Evolutionary conservation across 73 alveolate genomes (phyloP).

Genomic region (Uronychia binucleata): DNA sequence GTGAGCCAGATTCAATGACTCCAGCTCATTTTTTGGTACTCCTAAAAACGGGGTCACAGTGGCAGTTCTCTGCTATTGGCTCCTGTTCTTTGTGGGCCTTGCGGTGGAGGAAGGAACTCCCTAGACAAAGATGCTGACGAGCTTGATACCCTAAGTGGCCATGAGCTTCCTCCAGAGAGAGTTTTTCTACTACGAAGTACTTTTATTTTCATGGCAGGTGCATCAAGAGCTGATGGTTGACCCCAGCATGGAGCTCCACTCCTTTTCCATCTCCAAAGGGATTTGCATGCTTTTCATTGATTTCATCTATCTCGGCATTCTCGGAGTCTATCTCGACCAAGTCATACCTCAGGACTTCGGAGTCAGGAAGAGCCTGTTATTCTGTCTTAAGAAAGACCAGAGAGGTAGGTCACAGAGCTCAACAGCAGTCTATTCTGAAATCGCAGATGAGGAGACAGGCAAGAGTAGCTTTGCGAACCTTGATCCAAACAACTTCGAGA

Average conservation of each 20-base stretch:
- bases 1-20: neutral
- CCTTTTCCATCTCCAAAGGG: constrained; percentile 51
- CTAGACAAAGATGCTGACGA: constrained; percentile 30
- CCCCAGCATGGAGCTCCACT: constrained; percentile 28
- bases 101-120: constrained; percentile 62
- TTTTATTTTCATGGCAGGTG: constrained; percentile 38
- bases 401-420: too few species aligned
- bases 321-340: constrained; percentile 81
- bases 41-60: constrained; percentile 64
- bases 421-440: constrained; percentile 10
- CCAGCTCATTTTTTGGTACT: constrained; percentile 69
- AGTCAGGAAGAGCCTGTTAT: constrained; percentile 70
- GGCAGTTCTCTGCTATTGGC: constrained; percentile 41
- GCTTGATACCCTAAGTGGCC: constrained; percentile 53
- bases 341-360: constrained; percentile 83
- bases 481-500: constrained; percentile 15
- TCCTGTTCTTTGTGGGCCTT: constrained; percentile 24
- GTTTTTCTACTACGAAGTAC: constrained; percentile 58
- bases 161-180: constrained; percentile 45
- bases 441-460: constrained; percentile 1
- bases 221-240: constrained; percentile 36
- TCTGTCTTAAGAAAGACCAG: constrained; percentile 62
- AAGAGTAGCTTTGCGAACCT: constrained; percentile 8
- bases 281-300: constrained; percentile 63
- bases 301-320: constrained; percentile 41